These are phyloP conservation scores for Chaetomium olivaceum DNA, from an alignment of 2,329 filamentous ascomycete genomes.

Conservation along the genomic window DNA sequence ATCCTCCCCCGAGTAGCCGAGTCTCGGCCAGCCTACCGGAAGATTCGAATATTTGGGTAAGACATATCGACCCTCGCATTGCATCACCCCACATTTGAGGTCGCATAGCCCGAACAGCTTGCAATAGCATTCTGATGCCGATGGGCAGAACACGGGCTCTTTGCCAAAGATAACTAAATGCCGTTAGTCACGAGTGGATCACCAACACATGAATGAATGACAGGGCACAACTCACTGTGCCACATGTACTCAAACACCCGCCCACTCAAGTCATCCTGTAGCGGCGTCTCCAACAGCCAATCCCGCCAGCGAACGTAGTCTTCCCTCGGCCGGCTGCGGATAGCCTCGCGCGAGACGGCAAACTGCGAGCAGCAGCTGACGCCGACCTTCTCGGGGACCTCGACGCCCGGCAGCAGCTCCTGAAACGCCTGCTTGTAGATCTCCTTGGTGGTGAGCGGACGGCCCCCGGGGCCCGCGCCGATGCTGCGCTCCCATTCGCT, in stretches of 20 bases:
- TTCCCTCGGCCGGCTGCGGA: constrained; percentile 48
- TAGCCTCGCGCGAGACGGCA: constrained; percentile 56
- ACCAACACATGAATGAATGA: background rate
- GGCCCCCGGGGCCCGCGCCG: background rate
- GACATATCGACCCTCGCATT: constrained; percentile 59
- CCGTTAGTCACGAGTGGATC: background rate
- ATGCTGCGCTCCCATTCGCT: background rate
- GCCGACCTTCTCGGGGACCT: constrained; percentile 53
- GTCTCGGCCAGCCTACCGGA: constrained; percentile 61
- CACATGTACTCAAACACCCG: constrained; percentile 65
- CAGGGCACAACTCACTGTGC: constrained; percentile 51
- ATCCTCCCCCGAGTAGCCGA: constrained; percentile 52
- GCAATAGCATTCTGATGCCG: constrained; percentile 64
- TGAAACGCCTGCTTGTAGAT: constrained; percentile 46
- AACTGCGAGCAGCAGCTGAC: constrained; percentile 68
- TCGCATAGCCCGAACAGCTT: constrained; percentile 64
- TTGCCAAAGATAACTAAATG: constrained; percentile 58
- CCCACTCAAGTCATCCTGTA: constrained; percentile 57
- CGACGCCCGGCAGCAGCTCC: constrained; percentile 44
- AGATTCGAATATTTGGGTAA: constrained; percentile 59
- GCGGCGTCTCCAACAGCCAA: constrained; percentile 59
- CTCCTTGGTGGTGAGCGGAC: constrained; percentile 42
- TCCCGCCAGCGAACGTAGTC: constrained; percentile 59
- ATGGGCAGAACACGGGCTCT: constrained; percentile 60
- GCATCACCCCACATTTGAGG: constrained; percentile 44